Conservation (phyloP, 257 asterid genomes). For the Penstemon barbatus region DNA sequence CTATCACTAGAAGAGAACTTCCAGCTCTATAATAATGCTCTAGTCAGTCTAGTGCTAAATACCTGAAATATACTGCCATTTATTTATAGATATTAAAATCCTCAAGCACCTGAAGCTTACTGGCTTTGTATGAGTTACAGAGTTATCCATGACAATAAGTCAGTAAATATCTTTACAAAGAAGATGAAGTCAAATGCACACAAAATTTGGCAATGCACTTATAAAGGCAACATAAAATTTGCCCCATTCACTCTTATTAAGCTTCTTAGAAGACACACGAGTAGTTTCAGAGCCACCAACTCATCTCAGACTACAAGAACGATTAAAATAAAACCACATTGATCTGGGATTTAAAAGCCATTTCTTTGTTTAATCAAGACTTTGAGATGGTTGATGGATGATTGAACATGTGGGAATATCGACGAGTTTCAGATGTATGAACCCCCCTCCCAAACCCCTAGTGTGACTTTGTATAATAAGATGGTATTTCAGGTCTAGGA, state of each 20-base stretch:
- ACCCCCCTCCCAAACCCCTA: no score
- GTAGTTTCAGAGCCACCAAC: conserved; percentile 13
- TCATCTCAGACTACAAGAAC: conserved; percentile 9
- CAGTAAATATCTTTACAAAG: conserved; percentile 1
- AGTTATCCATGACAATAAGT: conserved; percentile 6
- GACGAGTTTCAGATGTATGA: no score
- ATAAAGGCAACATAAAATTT: conserved; percentile 21
- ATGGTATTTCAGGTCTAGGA: no score
- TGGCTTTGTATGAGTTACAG: not conserved
- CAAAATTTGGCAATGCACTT: not conserved
- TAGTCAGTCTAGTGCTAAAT: conserved; percentile 19
- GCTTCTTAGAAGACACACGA: conserved; percentile 17
- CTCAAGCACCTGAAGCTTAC: conserved; percentile 19
- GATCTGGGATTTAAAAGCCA: not conserved
- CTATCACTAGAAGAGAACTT: conserved; percentile 11
- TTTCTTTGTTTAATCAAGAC: no score
- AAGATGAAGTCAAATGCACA: not conserved
- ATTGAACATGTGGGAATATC: no score
- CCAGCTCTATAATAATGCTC: conserved; percentile 18
- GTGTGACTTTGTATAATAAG: no score
- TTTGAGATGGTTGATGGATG: no score
- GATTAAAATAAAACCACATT: not conserved
- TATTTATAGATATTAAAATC: conserved; percentile 18
- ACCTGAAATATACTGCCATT: conserved; percentile 11
- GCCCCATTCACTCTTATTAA: not conserved